phyloP scores from a whole-genome alignment of 441 rosid species.

The Aleurites moluccanus region DNA sequence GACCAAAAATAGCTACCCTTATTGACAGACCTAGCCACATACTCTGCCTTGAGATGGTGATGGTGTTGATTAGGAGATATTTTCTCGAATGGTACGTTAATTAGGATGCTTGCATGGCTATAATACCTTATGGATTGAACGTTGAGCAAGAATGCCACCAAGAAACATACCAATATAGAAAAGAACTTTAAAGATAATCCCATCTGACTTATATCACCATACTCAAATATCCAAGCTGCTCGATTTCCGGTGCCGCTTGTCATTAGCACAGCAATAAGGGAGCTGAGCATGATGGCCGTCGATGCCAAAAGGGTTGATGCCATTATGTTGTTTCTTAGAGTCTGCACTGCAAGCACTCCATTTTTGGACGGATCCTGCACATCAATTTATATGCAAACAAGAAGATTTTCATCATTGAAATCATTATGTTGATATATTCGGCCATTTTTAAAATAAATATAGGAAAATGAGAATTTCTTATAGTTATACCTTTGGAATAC shows the following conservation, averaged over 20 bases:
- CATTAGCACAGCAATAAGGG: constrained; percentile 73
- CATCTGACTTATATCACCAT: constrained; percentile 60
- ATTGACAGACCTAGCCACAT: constrained; percentile 64
- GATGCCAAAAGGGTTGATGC: constrained; percentile 90
- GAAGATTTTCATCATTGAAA: too few relatives aligned
- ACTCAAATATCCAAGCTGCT: constrained; percentile 40
- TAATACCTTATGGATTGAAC: constrained; percentile 85
- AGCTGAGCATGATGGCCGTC: constrained; percentile 81
- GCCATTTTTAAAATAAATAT: background rate
- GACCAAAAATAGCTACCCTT: constrained; percentile 92
- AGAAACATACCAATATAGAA: constrained; percentile 68
- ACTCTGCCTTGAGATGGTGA: constrained; percentile 48
- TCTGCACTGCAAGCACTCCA: constrained; percentile 87
- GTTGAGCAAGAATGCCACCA: constrained; percentile 69
- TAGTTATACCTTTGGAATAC: too few relatives aligned
- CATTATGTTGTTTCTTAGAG: constrained; percentile 91
- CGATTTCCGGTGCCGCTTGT: constrained; percentile 32
- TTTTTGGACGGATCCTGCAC: constrained; percentile 63
- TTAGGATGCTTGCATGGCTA: constrained; percentile 87
- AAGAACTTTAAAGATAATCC: constrained; percentile 71
- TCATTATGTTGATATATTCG: too few relatives aligned
- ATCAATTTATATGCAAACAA: too few relatives aligned
- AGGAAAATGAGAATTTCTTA: background rate
- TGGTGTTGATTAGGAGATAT: constrained; percentile 35
- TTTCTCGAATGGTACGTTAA: constrained; percentile 75